Base-by-base conservation (phyloP, 1,284 basidiomycete species). In the Boletus smithii region DNA sequence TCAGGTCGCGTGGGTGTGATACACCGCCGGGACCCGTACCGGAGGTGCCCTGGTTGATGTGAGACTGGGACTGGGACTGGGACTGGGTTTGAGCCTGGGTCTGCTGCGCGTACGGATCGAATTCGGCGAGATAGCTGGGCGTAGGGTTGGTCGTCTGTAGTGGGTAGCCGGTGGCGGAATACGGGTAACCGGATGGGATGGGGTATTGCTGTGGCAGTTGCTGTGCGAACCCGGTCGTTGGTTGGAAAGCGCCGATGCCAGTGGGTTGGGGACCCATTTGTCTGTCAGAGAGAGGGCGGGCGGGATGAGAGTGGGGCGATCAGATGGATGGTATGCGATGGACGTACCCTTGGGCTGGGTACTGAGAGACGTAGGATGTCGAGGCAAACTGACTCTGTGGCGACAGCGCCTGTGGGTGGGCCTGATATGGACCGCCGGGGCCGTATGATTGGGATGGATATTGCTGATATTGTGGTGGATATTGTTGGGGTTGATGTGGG, bases 1-100 rank as follows among this genome's bases (percentile, higher is more conserved):
- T 74, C 49, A 71, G 73, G 36, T 82, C 79, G 31, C 77, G 73
- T 0, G 81, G 81, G 51, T 83, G 81, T 8, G 65, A 57, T 13
- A 71, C 61, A 4, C 75, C 75, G 39, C 46, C 17, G 42, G 49
- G 40, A 46, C 59, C 42, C 5, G 44, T 17, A 22, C 48, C 35
- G 53, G 54, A 22, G 7, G 16, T 29, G 2, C 30, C 23, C 44
- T 42, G 53, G 29, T 53, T 49, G 30, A 57, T 30, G 37, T 50
- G 38, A 8, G 38, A 20, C 32, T 18, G 43, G 9, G 38, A 22
- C 38, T 34, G 45, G 5, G 22, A 14, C 31, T 37, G 44, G 30
- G 23, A 14, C 30, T 23, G 51, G 8, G 44, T 17, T 14, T 47
- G 50, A 14, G 18, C 17, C 29, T 18, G 51, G 8, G 46, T 17